Conservation (phyloP, 1,139 yeast species). For the Candida smagusa region DNA sequence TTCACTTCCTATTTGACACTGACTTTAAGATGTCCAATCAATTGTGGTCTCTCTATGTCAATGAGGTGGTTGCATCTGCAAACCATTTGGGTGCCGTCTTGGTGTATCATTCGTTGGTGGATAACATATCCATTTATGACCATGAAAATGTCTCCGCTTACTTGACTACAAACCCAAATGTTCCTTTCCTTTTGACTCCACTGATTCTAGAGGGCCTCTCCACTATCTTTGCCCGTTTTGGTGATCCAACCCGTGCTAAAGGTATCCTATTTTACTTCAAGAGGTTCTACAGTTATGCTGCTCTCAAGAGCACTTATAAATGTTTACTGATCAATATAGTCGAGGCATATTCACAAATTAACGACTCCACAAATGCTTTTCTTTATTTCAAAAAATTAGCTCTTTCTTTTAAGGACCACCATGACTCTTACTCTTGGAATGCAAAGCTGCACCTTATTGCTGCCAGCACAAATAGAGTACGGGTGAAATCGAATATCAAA, state of each 20-base stretch:
- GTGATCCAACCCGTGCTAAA: slow-evolving; percentile 24
- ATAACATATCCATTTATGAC: slow-evolving; percentile 19
- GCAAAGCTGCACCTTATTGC: slow-evolving; percentile 11
- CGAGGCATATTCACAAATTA: slow-evolving; percentile 28
- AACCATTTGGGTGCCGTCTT: slow-evolving; percentile 34
- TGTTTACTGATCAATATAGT: slow-evolving; percentile 25
- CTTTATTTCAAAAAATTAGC: slow-evolving; percentile 24
- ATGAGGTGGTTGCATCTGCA: slow-evolving; percentile 22
- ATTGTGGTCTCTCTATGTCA: slow-evolving; percentile 31
- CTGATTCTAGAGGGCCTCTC: slow-evolving; percentile 24
- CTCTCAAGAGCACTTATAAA: slow-evolving; percentile 28
- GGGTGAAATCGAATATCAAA: slow-evolving; percentile 27
- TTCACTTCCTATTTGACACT: slow-evolving; percentile 17
- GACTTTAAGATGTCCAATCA: slow-evolving; percentile 29
- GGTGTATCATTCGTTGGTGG: slow-evolving; percentile 36
- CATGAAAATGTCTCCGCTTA: slow-evolving; percentile 15
- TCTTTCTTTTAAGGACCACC: slow-evolving; percentile 15
- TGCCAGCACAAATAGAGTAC: slow-evolving; percentile 19
- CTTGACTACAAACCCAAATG: slow-evolving; percentile 16
- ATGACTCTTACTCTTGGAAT: slow-evolving; percentile 3
- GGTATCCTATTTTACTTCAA: slow-evolving; percentile 36
- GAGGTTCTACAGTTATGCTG: slow-evolving; percentile 35
- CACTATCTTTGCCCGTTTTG: slow-evolving; percentile 25
- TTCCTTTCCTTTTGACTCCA: slow-evolving; percentile 35
- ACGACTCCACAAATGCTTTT: slow-evolving; percentile 24